Percentiles rank a stretch among this genome's conserved stretches.
These are phyloP conservation scores for Tetradesmus lagerheimii DNA, from an alignment of 139 green algal species.

Conservation along the genomic window DNA sequence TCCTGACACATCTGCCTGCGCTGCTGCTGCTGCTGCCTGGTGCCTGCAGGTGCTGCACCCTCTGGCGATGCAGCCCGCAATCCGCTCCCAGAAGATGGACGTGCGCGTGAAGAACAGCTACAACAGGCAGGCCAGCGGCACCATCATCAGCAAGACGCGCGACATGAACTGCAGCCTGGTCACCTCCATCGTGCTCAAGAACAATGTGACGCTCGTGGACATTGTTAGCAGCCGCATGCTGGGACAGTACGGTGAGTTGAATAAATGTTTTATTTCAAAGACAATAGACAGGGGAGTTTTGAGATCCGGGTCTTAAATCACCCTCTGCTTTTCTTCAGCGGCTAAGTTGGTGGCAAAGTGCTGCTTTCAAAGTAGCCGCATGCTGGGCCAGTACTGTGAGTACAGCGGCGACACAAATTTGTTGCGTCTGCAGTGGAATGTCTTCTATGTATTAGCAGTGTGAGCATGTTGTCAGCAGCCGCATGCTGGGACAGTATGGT, in stretches of 20 bases:
- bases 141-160: conserved; percentile 84
- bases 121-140: conserved; percentile 91
- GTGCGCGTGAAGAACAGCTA: conserved; percentile 99
- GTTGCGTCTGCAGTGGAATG: no score
- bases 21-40: background rate
- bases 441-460: no score
- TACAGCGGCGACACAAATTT: no score
- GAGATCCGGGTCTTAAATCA: no score
- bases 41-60: conserved; percentile 93
- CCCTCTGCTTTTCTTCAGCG: no score
- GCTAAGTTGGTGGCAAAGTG: no score
- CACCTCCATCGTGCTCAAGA: conserved; percentile 97
- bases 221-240: conserved; percentile 89
- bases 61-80: conserved; percentile 94
- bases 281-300: no score
- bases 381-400: no score
- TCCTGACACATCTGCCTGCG: no score
- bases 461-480: conserved; percentile 80
- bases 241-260: conserved; percentile 80
- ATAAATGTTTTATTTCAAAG: no score
- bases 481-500: conserved; percentile 80
- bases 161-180: conserved; percentile 88
- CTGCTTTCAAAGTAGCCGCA: no score
- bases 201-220: conserved; percentile 89
- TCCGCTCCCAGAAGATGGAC: conserved; percentile 72